Evolutionary conservation across 1,284 basidiomycete species (phyloP).

Genomic region (Chalciporus sp.): DNA sequence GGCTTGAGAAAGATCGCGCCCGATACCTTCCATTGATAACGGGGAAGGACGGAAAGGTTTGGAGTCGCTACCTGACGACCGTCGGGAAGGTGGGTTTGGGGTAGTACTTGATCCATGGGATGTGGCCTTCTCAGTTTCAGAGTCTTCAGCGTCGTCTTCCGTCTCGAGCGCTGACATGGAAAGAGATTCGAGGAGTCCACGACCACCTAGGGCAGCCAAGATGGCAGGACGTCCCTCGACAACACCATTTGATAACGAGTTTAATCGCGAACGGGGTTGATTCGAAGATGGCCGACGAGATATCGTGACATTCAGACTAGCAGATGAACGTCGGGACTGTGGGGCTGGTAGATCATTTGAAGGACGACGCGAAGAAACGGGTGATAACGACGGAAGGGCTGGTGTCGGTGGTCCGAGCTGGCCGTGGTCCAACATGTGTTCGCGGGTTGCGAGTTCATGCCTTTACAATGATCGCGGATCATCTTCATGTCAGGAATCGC

Average conservation of each 20-base stretch:
- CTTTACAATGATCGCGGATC: conserved; percentile 37
- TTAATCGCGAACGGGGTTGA: conserved; percentile 24
- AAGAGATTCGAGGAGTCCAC: conserved; percentile 40
- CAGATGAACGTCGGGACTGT: conserved; percentile 30
- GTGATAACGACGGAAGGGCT: conserved; percentile 44
- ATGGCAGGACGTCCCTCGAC: conserved; percentile 25
- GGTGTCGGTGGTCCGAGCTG: conserved; percentile 71
- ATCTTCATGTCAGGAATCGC: not conserved
- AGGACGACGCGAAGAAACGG: conserved; percentile 53
- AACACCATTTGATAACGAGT: conserved; percentile 22
- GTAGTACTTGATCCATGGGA: not conserved
- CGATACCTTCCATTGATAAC: conserved; percentile 36
- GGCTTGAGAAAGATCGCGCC: conserved; percentile 34
- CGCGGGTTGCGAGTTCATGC: conserved; percentile 82
- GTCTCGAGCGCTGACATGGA: conserved; percentile 46
- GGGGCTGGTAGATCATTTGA: conserved; percentile 35
- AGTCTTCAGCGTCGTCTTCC: conserved; percentile 35
- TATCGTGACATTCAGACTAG: conserved; percentile 33
- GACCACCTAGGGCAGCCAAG: conserved; percentile 34
- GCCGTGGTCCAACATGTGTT: conserved; percentile 92
- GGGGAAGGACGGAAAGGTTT: conserved; percentile 13
- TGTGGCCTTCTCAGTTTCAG: conserved; percentile 12
- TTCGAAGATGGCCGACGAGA: conserved; percentile 30
- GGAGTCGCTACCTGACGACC: conserved; percentile 16
- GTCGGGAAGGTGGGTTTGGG: conserved; percentile 11